Evolutionary conservation across 2,329 filamentous ascomycete species (phyloP), one percentile per base, ranked within the genome.

Genomic region (Tolypocladium nubicola): DNA sequence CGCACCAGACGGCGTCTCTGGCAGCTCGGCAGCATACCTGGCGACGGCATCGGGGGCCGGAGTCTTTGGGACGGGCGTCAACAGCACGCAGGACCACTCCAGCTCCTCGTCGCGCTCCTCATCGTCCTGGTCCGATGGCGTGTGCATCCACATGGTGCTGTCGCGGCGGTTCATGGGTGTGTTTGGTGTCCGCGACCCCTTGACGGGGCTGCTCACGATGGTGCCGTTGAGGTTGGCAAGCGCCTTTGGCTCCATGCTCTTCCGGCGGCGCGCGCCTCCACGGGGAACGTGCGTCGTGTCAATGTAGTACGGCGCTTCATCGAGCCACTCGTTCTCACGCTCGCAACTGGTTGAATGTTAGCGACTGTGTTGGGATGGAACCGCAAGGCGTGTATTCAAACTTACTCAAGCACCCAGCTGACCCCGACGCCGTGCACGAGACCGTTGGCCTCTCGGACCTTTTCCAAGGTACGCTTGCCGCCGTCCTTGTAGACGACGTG

Each of bases 401-500:
- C 86, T 81, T 82, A 90, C 87, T 96, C 90, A 61, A 96, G 79
- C 56, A 94, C 88, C 90, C 90, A 96, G 62, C 85, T 86, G 52
- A 95, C 88, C 54, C 90, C 90, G 57, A 96, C 90, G 72, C 90
- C 95, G 64, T 89, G 85, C 41, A 96, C 88, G 37, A 89, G 77
- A 7, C 89, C 89, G 16, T 82, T 79, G 43, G 83, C 85, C 64
- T 87, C 81, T 58, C 84, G 79, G 8, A 93, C 87, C 72, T 91
- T 95, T 67, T 95, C 87, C 62, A 96, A 73, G 0, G 90, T 96
- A 33, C 86, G 79, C 66, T 87, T 86, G 47, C 85, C 85, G 52
- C 91, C 91, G 66, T 96, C 91, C 70, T 96, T 96, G 77, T 86
- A 96, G 8, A 96, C 84, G 9, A 96, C 88, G 67, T 96, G 91